A percentile compares a stretch with the other conserved stretches of the same genome.
These are phyloP conservation scores for Sclerotinia minor DNA, from an alignment of 2,329 filamentous ascomycete genomes.

Conservation along the genomic window DNA sequence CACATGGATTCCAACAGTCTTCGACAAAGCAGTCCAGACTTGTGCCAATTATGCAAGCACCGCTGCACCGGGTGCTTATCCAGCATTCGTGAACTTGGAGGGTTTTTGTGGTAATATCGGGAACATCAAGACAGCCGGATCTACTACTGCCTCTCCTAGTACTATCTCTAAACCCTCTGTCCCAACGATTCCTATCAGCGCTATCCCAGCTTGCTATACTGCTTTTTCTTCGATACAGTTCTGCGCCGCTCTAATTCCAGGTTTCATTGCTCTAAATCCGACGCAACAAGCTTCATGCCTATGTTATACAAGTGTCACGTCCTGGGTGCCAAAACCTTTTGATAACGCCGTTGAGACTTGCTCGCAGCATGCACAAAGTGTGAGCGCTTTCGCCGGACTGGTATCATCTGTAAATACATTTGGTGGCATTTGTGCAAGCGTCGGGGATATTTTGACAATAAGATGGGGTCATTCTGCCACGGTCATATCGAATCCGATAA, in stretches of 20 bases:
- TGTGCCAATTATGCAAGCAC: conserved; percentile 34
- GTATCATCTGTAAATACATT: background rate
- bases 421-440: conserved; percentile 25
- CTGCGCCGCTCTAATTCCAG: background rate
- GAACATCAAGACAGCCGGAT: background rate
- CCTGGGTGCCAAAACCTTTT: conserved; percentile 17
- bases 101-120: conserved; percentile 28
- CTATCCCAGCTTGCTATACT: background rate
- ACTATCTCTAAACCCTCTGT: background rate
- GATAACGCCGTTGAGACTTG: conserved; percentile 17
- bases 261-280: background rate
- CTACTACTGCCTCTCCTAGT: background rate
- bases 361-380: background rate
- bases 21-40: conserved; percentile 33
- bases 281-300: conserved; percentile 18
- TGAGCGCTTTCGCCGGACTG: background rate
- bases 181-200: background rate
- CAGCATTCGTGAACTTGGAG: conserved; percentile 29
- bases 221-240: conserved; percentile 2
- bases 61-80: conserved; percentile 27
- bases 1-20: conserved; percentile 32
- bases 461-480: background rate
- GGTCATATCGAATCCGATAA: background rate
- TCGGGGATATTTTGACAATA: conserved; percentile 30
- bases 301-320: conserved; percentile 19